phyloP scores from a whole-genome alignment of 2,329 filamentous ascomycete genomes.

The Penicillium sp. region DNA sequence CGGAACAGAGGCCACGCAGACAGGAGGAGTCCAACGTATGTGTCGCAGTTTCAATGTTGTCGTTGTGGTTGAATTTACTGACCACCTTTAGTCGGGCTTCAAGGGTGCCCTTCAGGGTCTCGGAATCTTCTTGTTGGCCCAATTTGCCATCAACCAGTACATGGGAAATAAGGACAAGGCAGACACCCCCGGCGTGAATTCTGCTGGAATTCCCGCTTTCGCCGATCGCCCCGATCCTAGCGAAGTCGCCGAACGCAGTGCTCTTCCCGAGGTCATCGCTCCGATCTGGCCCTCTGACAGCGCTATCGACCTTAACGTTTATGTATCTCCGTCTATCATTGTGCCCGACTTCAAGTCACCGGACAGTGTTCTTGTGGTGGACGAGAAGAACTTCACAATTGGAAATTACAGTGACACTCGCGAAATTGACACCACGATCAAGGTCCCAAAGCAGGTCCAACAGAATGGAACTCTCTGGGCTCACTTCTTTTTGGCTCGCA shows the following conservation, averaged over 20 bases:
- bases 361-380: slow-evolving; percentile 67
- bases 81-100: slow-evolving; percentile 37
- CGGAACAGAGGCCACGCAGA: slow-evolving; percentile 39
- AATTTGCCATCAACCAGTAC: slow-evolving; percentile 57
- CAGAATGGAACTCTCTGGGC: slow-evolving; percentile 92
- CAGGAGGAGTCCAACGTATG: slow-evolving; percentile 33
- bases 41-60: slow-evolving; percentile 4
- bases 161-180: slow-evolving; percentile 42
- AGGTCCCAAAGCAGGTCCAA: slow-evolving; percentile 75
- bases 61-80: slow-evolving; percentile 14
- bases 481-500: slow-evolving; percentile 83
- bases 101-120: slow-evolving; percentile 53
- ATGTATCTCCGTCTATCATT: slow-evolving; percentile 72
- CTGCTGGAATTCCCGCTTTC: slow-evolving; percentile 58
- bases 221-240: slow-evolving; percentile 57
- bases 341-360: slow-evolving; percentile 63
- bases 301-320: slow-evolving; percentile 77
- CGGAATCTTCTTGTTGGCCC: slow-evolving; percentile 58
- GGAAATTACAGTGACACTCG: slow-evolving; percentile 78
- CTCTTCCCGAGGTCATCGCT: slow-evolving; percentile 66
- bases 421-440: slow-evolving; percentile 71
- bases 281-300: slow-evolving; percentile 85
- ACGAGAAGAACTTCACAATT: slow-evolving; percentile 76
- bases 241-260: slow-evolving; percentile 40
- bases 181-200: slow-evolving; percentile 14